Evolutionary conservation across 2,329 filamentous ascomycete genomes (phyloP).

Genomic region (Lachnellula subtilissima): DNA sequence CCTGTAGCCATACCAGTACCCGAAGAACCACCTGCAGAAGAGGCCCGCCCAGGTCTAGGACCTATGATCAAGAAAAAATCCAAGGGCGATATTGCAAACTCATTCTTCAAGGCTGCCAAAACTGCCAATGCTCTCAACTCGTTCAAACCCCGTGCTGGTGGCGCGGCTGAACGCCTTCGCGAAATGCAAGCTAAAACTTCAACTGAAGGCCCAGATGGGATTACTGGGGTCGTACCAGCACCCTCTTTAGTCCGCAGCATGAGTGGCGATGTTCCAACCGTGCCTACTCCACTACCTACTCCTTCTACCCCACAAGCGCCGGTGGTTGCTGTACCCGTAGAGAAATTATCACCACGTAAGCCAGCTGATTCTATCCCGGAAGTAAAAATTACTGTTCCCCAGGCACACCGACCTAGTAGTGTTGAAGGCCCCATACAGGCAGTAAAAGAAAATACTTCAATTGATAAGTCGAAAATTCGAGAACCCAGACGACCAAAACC

Average conservation of each 20-base stretch:
- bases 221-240: conserved; percentile 81
- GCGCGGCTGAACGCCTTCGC: conserved; percentile 70
- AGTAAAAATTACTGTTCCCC: conserved; percentile 53
- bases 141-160: conserved; percentile 85
- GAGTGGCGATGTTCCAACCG: conserved; percentile 35
- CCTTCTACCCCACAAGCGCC: neutral
- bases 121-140: conserved; percentile 53
- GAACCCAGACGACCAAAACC: conserved; percentile 29
- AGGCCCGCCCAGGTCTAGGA: conserved; percentile 69
- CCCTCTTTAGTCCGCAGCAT: conserved; percentile 48
- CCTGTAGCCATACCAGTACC: conserved; percentile 2
- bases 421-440: conserved; percentile 36
- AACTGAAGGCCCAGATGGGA: conserved; percentile 73
- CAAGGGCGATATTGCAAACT: conserved; percentile 66
- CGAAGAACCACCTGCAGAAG: conserved; percentile 19
- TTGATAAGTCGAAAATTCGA: conserved; percentile 26
- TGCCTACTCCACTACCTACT: conserved; percentile 27
- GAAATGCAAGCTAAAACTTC: conserved; percentile 50
- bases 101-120: conserved; percentile 75
- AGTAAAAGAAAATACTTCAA: conserved; percentile 29
- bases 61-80: conserved; percentile 84
- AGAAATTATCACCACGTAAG: conserved; percentile 23
- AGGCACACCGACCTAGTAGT: conserved; percentile 38
- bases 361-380: conserved; percentile 44
- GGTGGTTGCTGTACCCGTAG: conserved; percentile 4